Evolutionary conservation across 106 monocot species (phyloP), one percentile per base, ranked within the genome.

Genomic region (Posidonia australis): DNA sequence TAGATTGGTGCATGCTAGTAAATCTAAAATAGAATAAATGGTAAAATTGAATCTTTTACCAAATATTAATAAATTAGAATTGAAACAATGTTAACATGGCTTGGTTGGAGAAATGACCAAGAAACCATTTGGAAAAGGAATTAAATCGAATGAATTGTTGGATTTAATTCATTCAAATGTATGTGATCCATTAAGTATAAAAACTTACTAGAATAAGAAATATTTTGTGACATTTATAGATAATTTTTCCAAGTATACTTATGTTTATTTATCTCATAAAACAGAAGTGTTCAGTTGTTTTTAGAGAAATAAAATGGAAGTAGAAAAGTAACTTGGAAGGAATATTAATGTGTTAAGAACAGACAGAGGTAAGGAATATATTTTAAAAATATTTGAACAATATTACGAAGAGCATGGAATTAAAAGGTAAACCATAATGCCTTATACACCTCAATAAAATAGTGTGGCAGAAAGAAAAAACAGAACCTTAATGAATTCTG

Each of bases 1-100:
- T 60, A 60, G 60, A 17, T 60, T 60, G 14, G 60, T 27, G 10
- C 31, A 32, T 60, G n/a, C n/a, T 17, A 14, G 0, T 30, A 60
- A 60, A 60, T 60, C 23, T 19, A 60, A n/a, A n/a, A n/a, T n/a
- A n/a, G n/a, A n/a, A 60, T 28, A 60, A 60, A 60, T 60, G 60
- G 27, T 60, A 32, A 60, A 60, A 60, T 18, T 32, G 18, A 60
- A 60, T 0, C 13, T 60, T 14, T 3, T 60, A 13, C 60, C 18
- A 5, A 10, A 51, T n/a, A 51, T 29, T 18, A 9, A 9, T 12
- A 60, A 60, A 17, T 7, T 60, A 17, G 31, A 60, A 18, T 28
- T 32, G 13, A 13, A 19, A 13, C 29, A 19, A 31, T 41, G 60
- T 60, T 12, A 60, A 29, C 60, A 60, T 60, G 29, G 36, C 19